These are phyloP conservation scores for Vaccinium myrtillus DNA, from an alignment of 148 eudicot genomes.

Conservation along the genomic window DNA sequence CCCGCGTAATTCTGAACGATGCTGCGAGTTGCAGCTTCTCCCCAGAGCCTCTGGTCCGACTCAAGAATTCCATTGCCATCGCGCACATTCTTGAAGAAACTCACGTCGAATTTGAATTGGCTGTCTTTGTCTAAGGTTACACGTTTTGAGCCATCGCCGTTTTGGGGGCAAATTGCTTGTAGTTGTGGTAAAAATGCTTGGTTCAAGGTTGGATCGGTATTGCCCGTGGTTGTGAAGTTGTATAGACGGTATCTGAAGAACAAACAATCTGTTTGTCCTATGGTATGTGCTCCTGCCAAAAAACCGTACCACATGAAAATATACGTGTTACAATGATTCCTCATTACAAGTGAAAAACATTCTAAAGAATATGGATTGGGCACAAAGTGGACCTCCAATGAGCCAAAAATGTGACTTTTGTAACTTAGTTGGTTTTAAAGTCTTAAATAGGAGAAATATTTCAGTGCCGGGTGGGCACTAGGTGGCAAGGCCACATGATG, in stretches of 20 bases:
- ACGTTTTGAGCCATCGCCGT: conserved; percentile 53
- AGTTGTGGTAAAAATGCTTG: conserved; percentile 44
- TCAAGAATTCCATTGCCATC: conserved; percentile 66
- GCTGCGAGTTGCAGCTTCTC: conserved; percentile 39
- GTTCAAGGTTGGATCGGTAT: conserved; percentile 63
- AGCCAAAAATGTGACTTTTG: background rate
- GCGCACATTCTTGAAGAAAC: conserved; percentile 60
- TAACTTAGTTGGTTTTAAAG: background rate
- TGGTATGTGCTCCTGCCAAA: conserved; percentile 71
- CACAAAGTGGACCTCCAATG: background rate
- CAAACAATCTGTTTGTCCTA: conserved; percentile 65
- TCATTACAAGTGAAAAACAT: background rate
- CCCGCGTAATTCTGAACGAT: conserved; percentile 71
- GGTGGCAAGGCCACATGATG: no score
- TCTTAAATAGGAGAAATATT: background rate
- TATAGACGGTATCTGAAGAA: conserved; percentile 71
- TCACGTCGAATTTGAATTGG: conserved; percentile 45
- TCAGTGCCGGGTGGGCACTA: no score
- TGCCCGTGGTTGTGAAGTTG: conserved; percentile 76
- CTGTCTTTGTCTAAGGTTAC: conserved; percentile 60
- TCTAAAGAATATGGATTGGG: background rate
- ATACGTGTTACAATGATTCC: background rate
- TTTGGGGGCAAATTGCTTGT: conserved; percentile 48
- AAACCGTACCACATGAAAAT: background rate
- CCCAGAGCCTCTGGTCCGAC: conserved; percentile 74